Percentiles rank a stretch among this genome's conserved stretches.
These are phyloP conservation scores for Trichosporon ovoides DNA, from an alignment of 1,284 basidiomycete species.

Conservation along the genomic window DNA sequence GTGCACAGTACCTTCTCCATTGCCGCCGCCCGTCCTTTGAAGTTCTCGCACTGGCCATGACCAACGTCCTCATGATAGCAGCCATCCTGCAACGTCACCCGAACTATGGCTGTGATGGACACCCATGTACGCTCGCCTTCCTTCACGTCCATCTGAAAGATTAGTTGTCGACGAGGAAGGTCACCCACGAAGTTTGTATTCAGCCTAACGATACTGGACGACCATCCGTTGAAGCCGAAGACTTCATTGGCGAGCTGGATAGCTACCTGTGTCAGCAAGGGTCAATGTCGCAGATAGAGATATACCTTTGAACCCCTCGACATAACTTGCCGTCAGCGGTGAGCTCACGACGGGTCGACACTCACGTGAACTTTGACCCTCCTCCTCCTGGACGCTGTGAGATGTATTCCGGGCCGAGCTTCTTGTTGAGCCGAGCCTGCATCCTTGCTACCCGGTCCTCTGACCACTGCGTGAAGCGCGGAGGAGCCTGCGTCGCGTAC, in stretches of 20 bases:
- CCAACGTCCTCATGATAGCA: conserved; percentile 89
- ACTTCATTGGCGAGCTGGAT: conserved; percentile 96
- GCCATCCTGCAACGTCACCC: conserved; percentile 83
- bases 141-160: conserved; percentile 55
- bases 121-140: conserved; percentile 65
- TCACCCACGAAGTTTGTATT: conserved; percentile 59
- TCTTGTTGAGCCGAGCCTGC: conserved; percentile 76
- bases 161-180: conserved; percentile 6
- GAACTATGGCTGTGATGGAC: conserved; percentile 77
- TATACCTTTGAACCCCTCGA: conserved; percentile 84
- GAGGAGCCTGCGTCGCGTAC: conserved; percentile 7
- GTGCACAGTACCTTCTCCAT: conserved; percentile 73
- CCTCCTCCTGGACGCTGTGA: conserved; percentile 83
- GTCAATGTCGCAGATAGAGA: neutral
- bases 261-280: conserved; percentile 46
- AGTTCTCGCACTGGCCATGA: conserved; percentile 80
- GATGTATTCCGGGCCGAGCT: conserved; percentile 89
- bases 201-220: conserved; percentile 71
- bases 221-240: conserved; percentile 98
- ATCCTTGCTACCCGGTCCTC: conserved; percentile 64
- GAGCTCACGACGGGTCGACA: neutral
- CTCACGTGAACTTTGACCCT: conserved; percentile 61
- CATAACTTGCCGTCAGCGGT: conserved; percentile 60
- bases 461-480: conserved; percentile 42
- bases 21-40: conserved; percentile 74